phyloP scores from a whole-genome alignment of 1,284 basidiomycete genomes.

The Ustilago tritici region DNA sequence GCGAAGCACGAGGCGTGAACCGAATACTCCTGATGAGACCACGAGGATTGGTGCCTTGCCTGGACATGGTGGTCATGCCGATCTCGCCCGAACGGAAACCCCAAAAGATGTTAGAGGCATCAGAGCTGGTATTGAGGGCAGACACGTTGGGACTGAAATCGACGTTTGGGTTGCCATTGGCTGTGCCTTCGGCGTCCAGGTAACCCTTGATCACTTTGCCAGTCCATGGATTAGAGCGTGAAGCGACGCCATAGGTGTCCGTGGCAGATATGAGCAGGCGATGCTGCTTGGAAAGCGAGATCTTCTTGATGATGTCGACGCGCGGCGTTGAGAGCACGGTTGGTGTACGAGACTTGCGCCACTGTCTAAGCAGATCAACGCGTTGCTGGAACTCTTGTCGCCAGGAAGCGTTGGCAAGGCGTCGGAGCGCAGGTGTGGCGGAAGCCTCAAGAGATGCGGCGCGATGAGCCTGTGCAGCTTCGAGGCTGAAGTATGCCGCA shows the following conservation, averaged over 20 bases:
- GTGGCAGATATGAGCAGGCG: constrained; percentile 77
- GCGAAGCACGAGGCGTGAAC: constrained; percentile 52
- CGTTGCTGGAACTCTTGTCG: constrained; percentile 60
- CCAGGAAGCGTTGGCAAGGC: constrained; percentile 72
- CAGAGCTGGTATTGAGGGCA: constrained; percentile 74
- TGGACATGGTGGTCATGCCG: constrained; percentile 73
- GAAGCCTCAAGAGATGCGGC: constrained; percentile 73
- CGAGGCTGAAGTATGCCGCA: constrained; percentile 77
- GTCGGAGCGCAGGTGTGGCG: constrained; percentile 72
- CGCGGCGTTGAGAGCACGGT: constrained; percentile 71
- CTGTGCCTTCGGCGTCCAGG: constrained; percentile 77
- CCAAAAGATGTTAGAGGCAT: constrained; percentile 80
- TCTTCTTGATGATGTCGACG: constrained; percentile 59
- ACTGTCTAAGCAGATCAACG: constrained; percentile 73
- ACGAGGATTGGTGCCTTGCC: constrained; percentile 63
- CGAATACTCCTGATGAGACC: constrained; percentile 54
- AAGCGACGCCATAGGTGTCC: constrained; percentile 78
- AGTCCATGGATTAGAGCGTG: constrained; percentile 79
- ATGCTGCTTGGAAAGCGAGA: constrained; percentile 73
- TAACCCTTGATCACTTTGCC: constrained; percentile 79
- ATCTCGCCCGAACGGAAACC: constrained; percentile 80
- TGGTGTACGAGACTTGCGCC: constrained; percentile 77
- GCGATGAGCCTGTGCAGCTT: constrained; percentile 72
- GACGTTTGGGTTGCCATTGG: constrained; percentile 79
- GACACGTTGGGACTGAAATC: constrained; percentile 81